Evolutionary conservation across 2,329 filamentous ascomycete genomes (phyloP).

Genomic region (Aspergillus latus): DNA sequence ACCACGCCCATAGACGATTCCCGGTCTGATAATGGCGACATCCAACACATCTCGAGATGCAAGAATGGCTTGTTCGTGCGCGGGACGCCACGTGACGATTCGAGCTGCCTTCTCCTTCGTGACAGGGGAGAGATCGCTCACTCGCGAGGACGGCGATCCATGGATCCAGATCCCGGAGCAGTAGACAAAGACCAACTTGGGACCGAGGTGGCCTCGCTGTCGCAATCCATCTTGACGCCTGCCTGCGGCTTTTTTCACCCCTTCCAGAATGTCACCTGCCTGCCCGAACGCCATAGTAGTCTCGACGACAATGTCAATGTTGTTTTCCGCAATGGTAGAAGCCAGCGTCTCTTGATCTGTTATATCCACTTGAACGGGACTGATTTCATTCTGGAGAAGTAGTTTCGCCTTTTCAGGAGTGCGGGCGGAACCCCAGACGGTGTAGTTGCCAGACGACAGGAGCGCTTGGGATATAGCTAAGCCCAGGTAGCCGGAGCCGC

Average conservation of each 20-base stretch:
- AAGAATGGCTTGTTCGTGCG: background rate
- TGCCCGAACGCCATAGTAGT: conserved; percentile 27
- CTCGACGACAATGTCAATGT: conserved; percentile 41
- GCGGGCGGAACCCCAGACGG: conserved; percentile 40
- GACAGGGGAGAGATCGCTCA: conserved; percentile 18
- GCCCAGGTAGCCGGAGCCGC: conserved; percentile 37
- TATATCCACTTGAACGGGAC: background rate
- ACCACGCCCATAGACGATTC: background rate
- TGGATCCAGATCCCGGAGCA: conserved; percentile 42
- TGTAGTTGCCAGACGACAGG: conserved; percentile 30
- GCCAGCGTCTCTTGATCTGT: conserved; percentile 5
- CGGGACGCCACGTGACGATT: background rate
- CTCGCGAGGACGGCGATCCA: conserved; percentile 27
- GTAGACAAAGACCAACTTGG: conserved; percentile 43
- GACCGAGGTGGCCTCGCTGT: conserved; percentile 17
- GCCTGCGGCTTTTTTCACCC: conserved; percentile 18
- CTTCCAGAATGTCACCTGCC: conserved; percentile 24
- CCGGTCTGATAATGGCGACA: background rate
- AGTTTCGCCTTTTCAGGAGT: conserved; percentile 31
- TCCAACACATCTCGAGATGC: background rate
- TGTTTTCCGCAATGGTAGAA: conserved; percentile 20
- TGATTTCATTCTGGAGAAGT: conserved; percentile 20
- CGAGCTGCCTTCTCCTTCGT: background rate
- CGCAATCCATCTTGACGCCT: background rate
- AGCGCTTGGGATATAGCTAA: conserved; percentile 22